Base-by-base conservation (phyloP, 768 basidiomycete species). In the Pleurotus salmoneostramineus region DNA sequence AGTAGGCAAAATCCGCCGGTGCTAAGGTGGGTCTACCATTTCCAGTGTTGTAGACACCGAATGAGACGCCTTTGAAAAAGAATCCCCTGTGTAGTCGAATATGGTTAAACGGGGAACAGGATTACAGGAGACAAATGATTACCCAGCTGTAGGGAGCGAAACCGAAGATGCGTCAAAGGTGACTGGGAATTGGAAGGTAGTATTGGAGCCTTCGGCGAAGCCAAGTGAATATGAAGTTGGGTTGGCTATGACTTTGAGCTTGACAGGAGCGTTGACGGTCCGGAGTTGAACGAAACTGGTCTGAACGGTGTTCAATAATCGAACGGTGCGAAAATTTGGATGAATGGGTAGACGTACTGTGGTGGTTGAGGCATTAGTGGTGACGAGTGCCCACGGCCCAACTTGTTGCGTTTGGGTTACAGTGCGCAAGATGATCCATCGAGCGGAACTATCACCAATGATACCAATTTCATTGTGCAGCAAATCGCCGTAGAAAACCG, bases 401-500 rank as follows among this genome's bases (percentile, higher is more conserved):
- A 72, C 70, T 56, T 74, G 74, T n/a, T 61, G 49, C 4, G 68
- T 70, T 50, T 69, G 67, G 6, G 63, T 60, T 35, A 66, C 69
- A 17, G 65, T 68, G 49, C 75, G 60, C 15, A 70, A 64, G 7
- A 72, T 60, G 33, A 75, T 62, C 50, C 59, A 64, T 50, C 71
- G 59, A 33, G 58, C 65, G 3, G 61, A 62, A 15, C 58, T 40
- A 35, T 50, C 65, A 10, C 72, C 71, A 3, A 63, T 54, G 0
- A 76, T 60, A 0, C 64, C 73, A 37, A 77, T 71, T 57, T 75
- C 74, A 59, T 74, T 73, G 59, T 77, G 74, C 56, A 74, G 60
- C 14, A 63, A 60, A 58, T 75, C 74, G 8, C 71, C 69, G 36
- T 74, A 74, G 42, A 72, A 74, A 3, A 73, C 63, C 12, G 64